Evolutionary conservation across 768 basidiomycete species (phyloP), one percentile per base, ranked within the genome.

Genomic region (Podaxis sp.): DNA sequence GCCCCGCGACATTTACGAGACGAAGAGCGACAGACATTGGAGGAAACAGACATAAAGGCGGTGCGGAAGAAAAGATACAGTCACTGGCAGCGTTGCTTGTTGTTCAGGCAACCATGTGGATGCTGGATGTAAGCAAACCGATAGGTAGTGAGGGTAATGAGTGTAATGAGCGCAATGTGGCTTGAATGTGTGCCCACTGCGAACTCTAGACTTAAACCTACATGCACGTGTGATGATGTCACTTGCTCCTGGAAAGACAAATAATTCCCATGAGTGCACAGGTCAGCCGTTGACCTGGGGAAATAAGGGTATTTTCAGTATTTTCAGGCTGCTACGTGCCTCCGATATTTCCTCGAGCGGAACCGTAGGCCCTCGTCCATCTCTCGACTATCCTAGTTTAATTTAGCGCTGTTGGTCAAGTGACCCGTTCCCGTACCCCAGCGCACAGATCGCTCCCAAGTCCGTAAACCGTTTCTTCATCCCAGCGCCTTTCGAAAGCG

Each of bases 301-400:
- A 6, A 51, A 22, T 7, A 49, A 24, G 11, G n/a, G n/a, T 12
- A 11, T 57, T 57, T 42, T 22, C 17, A 46, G 44, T 26, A 30
- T 58, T 39, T 39, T 8, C 8, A 46, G 12, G 5, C 30, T 17
- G 9, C 12, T 11, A 55, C 42, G 8, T 44, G 12, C 49, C 24
- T 28, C 59, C 59, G 59, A 61, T 22, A 53, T 53, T 61, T 61
- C 59, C 39, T 53, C 59, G 59, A 40, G 17, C 17, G 52, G 49
- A 52, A 30, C 38, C 39, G 33, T 36, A 9, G 11, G 24, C 26
- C 17, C 19, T 38, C 22, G 13, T 19, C 8, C 8, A n/a, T 26
- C n/a, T 44, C 17, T 7, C 30, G 13, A 42, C 28, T 30, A 7
- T 53, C 17, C n/a, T 26, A 8, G 4, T 19, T 12, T 53, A 33